Evolutionary conservation across 2,329 filamentous ascomycete genomes (phyloP), one percentile per base, ranked within the genome.

Genomic region (Ophiostoma novo-ulmi): DNA sequence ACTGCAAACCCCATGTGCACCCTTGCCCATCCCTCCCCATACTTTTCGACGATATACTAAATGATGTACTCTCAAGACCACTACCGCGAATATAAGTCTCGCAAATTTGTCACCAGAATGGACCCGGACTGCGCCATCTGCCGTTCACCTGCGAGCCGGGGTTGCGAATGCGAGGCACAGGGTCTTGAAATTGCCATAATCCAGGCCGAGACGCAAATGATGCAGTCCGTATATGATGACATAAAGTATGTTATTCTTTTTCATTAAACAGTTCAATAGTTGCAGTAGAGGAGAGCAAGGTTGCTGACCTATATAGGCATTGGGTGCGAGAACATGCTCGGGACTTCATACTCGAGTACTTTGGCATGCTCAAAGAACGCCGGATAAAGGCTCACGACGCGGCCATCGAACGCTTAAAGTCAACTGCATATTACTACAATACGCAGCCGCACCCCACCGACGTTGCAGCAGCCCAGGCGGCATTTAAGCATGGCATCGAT

Each of bases 401-500:
- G 52, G 84, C 87, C 73, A 78, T 89, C 72, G 86, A 88, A 64
- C 83, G 82, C 69, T 82, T 89, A 74, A 84, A 81, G 63, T 80
- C 81, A 31, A 83, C 85, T 70, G 84, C 87, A 70, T 84, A 87
- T 71, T 85, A 87, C 75, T 85, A 87, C 78, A 89, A 87, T 76
- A 79, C 82, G 1, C 83, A 82, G 35, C 87, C 87, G 36, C 85
- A 89, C 72, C 87, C 86, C 36, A 83, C 80, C 73, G 85, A 92
- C 76, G 85, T 93, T 69, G 81, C 84, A 55, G 84, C 86, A 71
- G 90, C 89, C 35, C 86, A 92, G 76, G 83, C 83, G 20, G 83
- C 85, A 67, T 83, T 92, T 72, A 92, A 92, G 79, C 85, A 87
- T 68, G 90, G 90, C 72, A 90, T 93, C 75, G 90, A 93, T 75